Base-by-base conservation (phyloP, 345 rosid species). In the Salix viminalis region DNA sequence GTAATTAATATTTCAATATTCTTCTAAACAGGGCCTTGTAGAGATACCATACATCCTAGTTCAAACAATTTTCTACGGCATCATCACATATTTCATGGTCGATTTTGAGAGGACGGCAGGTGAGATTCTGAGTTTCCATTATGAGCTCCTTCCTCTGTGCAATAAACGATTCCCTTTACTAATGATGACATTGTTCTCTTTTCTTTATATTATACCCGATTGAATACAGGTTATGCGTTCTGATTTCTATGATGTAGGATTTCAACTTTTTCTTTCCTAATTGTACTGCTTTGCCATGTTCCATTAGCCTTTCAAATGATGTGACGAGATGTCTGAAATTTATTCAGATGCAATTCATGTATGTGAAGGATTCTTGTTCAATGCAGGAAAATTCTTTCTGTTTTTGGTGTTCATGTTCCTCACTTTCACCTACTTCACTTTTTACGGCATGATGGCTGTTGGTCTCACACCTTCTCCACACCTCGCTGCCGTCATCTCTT, bases 371-470 rank as follows among this genome's bases (percentile, higher is more conserved):
- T 41, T 74, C 24, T 64, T 28, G 30, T 18, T 3, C 62, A 10
- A 68, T 70, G 88, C 96, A 92, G 98, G 90, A 19, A 94, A 94
- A 78, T 89, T 94, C 80, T 56, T 90, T 16, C 79, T 94, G 23
- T 94, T 86, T 71, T 36, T 92, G 80, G 61, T 92, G 75, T 90
- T 94, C 91, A 86, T 89, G 94, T 94, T 94, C 87, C 91, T 92
- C 58, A 92, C 98, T 2, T 94, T 94, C 91, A 88, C 94, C 24
- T 94, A 88, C 89, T 94, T 86, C 76, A 94, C 98, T 84, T 88
- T 88, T 81, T 92, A 91, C 6, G 97, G 97, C 26, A 89, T 92
- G 95, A 91, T 94, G 98, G 97, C 92, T 26, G 92, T 94, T 75
- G 97, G 97, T 71, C 90, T 94, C 77, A 92, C 97, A 44, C 96